phyloP scores from a whole-genome alignment of 345 rosid species.

The Nephelium lappaceum region DNA sequence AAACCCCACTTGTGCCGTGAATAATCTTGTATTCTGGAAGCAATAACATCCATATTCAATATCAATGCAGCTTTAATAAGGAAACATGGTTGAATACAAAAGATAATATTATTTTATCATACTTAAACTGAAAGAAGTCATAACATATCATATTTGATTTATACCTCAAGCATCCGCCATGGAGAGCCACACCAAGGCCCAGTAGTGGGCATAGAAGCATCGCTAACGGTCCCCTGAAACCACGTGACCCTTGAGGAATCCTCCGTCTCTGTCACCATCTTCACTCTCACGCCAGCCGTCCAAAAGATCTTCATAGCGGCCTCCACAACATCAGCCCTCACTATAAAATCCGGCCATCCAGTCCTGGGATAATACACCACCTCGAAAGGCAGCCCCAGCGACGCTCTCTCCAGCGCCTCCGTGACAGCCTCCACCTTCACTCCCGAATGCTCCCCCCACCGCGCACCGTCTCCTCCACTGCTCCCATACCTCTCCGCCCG shows the following conservation, averaged over 20 bases:
- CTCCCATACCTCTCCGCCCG: conserved; percentile 39
- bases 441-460: conserved; percentile 53
- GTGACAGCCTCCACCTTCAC: conserved; percentile 52
- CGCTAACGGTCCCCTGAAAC: conserved; percentile 70
- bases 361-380: conserved; percentile 77
- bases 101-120: neutral
- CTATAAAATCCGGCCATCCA: conserved; percentile 80
- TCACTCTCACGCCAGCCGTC: conserved; percentile 74
- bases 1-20: neutral
- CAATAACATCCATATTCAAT: neutral
- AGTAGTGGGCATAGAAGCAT: conserved; percentile 39
- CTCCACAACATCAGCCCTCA: conserved; percentile 78
- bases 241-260: conserved; percentile 75
- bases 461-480: conserved; percentile 36
- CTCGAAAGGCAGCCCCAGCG: conserved; percentile 62
- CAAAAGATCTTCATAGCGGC: conserved; percentile 49
- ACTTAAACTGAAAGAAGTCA: too few species aligned
- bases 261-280: conserved; percentile 81
- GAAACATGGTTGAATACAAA: neutral
- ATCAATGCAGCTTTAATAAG: neutral
- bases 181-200: conserved; percentile 79
- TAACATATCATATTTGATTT: neutral
- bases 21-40: neutral
- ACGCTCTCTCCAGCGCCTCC: conserved; percentile 59
- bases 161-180: conserved; percentile 92